Percentiles rank a stretch among this genome's conserved stretches.
Conservation (phyloP, 192 early-diverging fungal genomes). For the Podila epigama region DNA sequence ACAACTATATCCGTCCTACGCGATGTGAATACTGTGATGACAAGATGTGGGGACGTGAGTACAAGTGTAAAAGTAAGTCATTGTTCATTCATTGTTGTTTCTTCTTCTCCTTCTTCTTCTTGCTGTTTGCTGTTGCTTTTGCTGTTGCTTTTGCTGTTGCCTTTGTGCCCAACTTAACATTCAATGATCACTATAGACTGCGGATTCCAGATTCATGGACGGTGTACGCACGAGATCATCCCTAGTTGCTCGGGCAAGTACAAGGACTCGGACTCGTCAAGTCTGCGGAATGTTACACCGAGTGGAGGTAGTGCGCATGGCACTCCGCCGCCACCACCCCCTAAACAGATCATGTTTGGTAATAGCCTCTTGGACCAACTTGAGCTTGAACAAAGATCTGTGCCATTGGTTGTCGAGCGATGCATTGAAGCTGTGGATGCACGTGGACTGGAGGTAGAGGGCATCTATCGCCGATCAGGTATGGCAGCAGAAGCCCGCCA, state of each 20-base stretch:
- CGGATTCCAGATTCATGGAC: slow-evolving; percentile 53
- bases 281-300: slow-evolving; percentile 11
- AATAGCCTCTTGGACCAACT: slow-evolving; percentile 63
- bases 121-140: too few relatives aligned
- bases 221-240: slow-evolving; percentile 42
- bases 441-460: slow-evolving; percentile 73
- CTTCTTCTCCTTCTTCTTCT: background rate
- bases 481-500: slow-evolving; percentile 74
- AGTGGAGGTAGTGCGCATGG: slow-evolving; percentile 29
- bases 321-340: slow-evolving; percentile 23
- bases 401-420: slow-evolving; percentile 74
- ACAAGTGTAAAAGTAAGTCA: slow-evolving; percentile 54
- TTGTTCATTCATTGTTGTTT: background rate
- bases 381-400: slow-evolving; percentile 58
- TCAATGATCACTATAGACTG: slow-evolving; percentile 42
- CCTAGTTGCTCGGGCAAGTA: slow-evolving; percentile 19
- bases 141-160: too few relatives aligned
- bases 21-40: slow-evolving; percentile 65
- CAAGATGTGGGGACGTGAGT: slow-evolving; percentile 64
- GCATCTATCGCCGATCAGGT: slow-evolving; percentile 84
- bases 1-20: slow-evolving; percentile 52
- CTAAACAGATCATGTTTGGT: slow-evolving; percentile 69
- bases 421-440: slow-evolving; percentile 73
- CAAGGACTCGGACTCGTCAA: slow-evolving; percentile 34
- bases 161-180: too few relatives aligned